A percentile compares a stretch with the other conserved stretches of the same genome.
Conservation (phyloP, 1,139 yeast species). For the Trichomonascaceae sp. region DNA sequence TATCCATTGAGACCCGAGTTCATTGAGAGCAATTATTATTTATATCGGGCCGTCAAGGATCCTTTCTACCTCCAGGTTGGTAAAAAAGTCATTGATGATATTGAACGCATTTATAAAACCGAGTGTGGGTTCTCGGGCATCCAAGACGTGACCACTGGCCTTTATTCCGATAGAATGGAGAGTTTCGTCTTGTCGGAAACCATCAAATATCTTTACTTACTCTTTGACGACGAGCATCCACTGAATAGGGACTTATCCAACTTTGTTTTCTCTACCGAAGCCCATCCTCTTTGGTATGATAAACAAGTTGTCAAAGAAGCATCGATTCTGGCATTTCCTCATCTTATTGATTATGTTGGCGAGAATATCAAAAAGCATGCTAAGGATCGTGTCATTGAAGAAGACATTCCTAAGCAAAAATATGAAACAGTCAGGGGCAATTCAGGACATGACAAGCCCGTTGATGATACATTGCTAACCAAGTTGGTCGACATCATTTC, state of each 20-base stretch:
- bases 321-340: constrained; percentile 16
- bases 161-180: constrained; percentile 77
- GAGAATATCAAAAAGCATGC: background rate
- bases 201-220: constrained; percentile 69
- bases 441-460: background rate
- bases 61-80: constrained; percentile 80
- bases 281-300: constrained; percentile 78
- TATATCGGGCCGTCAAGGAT: constrained; percentile 79
- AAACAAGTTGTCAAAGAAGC: constrained; percentile 24
- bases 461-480: background rate
- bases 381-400: background rate
- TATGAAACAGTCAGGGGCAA: background rate
- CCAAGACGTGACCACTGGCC: constrained; percentile 60
- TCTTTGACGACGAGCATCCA: constrained; percentile 65
- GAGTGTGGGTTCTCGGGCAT: constrained; percentile 81
- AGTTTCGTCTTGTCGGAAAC: constrained; percentile 86
- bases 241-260: constrained; percentile 49
- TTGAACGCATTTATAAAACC: constrained; percentile 47
- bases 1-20: constrained; percentile 91
- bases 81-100: constrained; percentile 50
- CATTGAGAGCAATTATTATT: constrained; percentile 77
- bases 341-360: constrained; percentile 12
- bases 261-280: constrained; percentile 84
- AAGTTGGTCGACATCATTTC: background rate
- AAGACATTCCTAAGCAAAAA: background rate